Base-by-base conservation (phyloP, 176 grass and related monocot species). In the Ananas comosus region DNA sequence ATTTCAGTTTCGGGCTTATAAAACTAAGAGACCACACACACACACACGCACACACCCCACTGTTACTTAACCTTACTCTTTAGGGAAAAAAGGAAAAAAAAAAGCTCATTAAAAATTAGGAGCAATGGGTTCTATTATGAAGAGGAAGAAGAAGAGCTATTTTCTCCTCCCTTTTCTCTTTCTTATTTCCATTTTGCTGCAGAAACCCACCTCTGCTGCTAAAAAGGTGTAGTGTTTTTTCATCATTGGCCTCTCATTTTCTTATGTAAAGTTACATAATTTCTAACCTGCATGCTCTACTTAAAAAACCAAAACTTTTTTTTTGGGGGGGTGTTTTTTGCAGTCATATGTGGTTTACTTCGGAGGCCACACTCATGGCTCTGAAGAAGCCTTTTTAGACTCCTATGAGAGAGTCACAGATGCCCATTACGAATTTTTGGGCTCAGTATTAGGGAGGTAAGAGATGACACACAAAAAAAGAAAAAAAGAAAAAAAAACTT, bases 261-360 rank as follows among this genome's bases (percentile, higher is more conserved):
- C 17, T 63, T 33, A 10, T 12, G n/a, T n/a, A 1, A 42, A 42
- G 33, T 7, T 61, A 58, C 56, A 21, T 22, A 22, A 59, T 10
- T 3, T 11, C 3, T 23, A 52, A 47, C 12, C 17, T 28, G 19
- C 11, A 28, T 33, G 65, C 9, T 27, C 9, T 27, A 69, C 51
- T 16, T 50, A 23, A 51, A 54, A 87, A 49, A 59, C 18, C 9
- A 22, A 42, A 66, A 11, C 17, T 24, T 4, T 70, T 14, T 70
- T 13, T 70, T 23, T 23, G 22, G 0, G 0, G 0, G 22, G 6
- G 2, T 14, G 28, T 12, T 24, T 17, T 53, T 14, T 64, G 81
- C 86, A 96, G 93, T 77, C 88, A 5, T 96, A 85, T 76, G 84
- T 96, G 58, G 81, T 96, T 5, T 96, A 96, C 80, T 59, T 90